Base-by-base conservation (phyloP, 306 rosid species). In the Vicia faba region DNA sequence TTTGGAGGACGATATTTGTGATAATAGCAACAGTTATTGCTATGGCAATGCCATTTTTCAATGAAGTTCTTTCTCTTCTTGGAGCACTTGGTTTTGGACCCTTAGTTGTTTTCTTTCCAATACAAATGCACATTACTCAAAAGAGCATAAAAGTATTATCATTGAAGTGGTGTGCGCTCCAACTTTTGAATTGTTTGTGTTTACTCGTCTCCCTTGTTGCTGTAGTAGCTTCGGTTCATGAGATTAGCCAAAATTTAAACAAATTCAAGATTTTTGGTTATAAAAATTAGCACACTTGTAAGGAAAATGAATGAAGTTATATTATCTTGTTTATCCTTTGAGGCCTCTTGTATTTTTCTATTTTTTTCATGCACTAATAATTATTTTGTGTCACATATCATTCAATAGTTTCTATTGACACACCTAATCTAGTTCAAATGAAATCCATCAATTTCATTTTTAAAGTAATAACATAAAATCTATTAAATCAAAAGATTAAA, bases 41-140 rank as follows among this genome's bases (percentile, higher is more conserved):
- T 5, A 82, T 79, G 84, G 77, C 81, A 9, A 70, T 88, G 75
- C 87, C 92, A 1, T 88, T 84, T 72, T 88, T 87, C 87, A 79
- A 83, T 6, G 80, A 84, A 46, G 59, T 86, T 76, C 85, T 91
- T 23, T 80, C 83, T 4, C 74, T 91, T 5, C 80, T 88, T n/a
- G 96, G 92, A 36, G 88, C 89, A 12, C 39, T 84, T 5, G 92
- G 87, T 19, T 88, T 81, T 28, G 86, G 86, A 72, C 91, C 91
- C 2, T 77, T 84, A 0, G 83, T 80, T 3, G 92, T 91, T 0
- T 84, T 82, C 64, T 78, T 91, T 51, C 96, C 92, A 0, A 29
- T 91, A 66, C 81, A 88, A 83, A 88, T 88, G 96, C 86, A 84
- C 72, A 86, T 86, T 40, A 76, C 71, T 9, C 92, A 78, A 48